phyloP scores from a whole-genome alignment of 2,329 filamentous ascomycete species.

The Zymoseptoria ardabiliae region DNA sequence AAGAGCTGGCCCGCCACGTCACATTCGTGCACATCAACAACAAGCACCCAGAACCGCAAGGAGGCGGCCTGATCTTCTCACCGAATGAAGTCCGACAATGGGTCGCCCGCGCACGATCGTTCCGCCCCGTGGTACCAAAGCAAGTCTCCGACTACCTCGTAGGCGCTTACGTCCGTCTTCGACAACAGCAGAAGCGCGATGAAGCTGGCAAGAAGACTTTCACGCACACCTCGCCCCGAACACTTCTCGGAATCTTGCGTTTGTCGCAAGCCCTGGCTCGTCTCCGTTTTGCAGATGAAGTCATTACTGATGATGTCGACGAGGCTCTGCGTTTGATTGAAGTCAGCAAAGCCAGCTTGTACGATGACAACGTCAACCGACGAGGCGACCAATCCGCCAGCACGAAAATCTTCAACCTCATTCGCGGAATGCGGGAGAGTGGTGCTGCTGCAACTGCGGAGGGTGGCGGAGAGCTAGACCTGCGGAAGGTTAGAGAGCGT shows the following conservation, averaged over 20 bases:
- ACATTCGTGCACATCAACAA: conserved; percentile 96
- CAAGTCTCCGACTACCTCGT: conserved; percentile 92
- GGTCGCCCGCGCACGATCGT: conserved; percentile 85
- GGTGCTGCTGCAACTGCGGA: conserved; percentile 74
- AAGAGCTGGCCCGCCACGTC: conserved; percentile 91
- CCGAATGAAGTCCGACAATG: conserved; percentile 94
- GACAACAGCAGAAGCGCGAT: conserved; percentile 83
- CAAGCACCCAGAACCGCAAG: conserved; percentile 68
- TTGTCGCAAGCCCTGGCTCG: conserved; percentile 89
- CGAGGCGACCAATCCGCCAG: conserved; percentile 66
- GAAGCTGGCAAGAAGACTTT: conserved; percentile 90
- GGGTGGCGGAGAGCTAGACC: conserved; percentile 69
- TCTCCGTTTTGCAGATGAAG: conserved; percentile 76
- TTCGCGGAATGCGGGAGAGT: conserved; percentile 77
- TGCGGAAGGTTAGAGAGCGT: conserved; percentile 81
- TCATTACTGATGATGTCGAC: conserved; percentile 88
- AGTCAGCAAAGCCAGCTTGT: conserved; percentile 85
- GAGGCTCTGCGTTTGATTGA: conserved; percentile 87
- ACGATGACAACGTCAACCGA: conserved; percentile 58
- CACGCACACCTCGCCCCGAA: conserved; percentile 88
- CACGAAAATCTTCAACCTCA: conserved; percentile 90
- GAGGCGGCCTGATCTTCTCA: conserved; percentile 68
- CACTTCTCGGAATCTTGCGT: conserved; percentile 84
- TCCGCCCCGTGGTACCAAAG: conserved; percentile 77
- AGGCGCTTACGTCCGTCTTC: conserved; percentile 90